Evolutionary conservation across 1,284 basidiomycete species (phyloP).

Genomic region (Uromyces viciae-fabae): DNA sequence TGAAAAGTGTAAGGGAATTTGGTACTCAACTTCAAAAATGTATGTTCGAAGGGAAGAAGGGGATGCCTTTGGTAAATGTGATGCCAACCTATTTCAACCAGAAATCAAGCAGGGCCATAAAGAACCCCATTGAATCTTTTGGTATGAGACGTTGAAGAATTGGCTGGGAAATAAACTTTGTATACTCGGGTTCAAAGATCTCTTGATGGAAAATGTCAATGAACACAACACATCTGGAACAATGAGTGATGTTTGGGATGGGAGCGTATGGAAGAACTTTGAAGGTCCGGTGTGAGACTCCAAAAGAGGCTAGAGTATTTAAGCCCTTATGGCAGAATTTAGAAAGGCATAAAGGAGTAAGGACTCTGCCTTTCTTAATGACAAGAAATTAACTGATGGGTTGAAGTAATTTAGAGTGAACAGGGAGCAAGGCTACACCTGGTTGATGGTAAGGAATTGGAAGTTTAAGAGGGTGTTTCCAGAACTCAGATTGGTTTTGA

Average conservation of each 20-base stretch:
- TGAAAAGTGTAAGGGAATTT: background rate
- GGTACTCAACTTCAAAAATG: background rate
- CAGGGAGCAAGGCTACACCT: too few relatives aligned
- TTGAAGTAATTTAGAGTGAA: too few relatives aligned
- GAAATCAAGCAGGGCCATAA: background rate
- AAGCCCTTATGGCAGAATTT: too few relatives aligned
- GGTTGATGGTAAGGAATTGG: too few relatives aligned
- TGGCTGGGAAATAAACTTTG: background rate
- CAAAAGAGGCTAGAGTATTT: too few relatives aligned
- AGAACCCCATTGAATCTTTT: background rate
- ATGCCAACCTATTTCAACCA: background rate
- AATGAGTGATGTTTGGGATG: conserved; percentile 7
- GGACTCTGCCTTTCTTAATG: too few relatives aligned
- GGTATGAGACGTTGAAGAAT: background rate
- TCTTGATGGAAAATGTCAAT: background rate
- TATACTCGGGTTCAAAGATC: background rate
- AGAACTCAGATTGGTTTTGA: too few relatives aligned
- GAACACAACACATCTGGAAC: background rate
- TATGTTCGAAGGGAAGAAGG: background rate
- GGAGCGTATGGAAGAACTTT: background rate
- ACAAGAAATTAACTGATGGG: too few relatives aligned
- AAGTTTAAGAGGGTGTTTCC: too few relatives aligned
- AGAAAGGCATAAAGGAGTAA: too few relatives aligned
- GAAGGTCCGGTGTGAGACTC: too few relatives aligned
- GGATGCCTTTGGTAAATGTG: background rate